Percentiles rank a stretch among this genome's conserved stretches.
These are phyloP conservation scores for Plasmodium malariae DNA, from an alignment of 169 alveolate genomes.

Conservation along the genomic window DNA sequence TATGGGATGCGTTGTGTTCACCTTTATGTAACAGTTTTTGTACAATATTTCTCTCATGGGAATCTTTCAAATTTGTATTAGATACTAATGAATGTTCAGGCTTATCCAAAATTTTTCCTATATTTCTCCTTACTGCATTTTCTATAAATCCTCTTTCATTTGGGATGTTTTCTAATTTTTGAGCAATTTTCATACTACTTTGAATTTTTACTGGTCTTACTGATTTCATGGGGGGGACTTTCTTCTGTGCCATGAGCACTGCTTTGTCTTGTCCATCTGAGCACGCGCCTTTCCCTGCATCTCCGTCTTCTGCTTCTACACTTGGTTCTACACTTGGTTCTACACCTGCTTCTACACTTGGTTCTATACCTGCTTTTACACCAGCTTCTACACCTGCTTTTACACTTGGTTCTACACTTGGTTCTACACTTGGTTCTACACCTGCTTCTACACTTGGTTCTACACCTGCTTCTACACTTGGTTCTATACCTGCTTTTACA, in stretches of 20 bases:
- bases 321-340: background rate
- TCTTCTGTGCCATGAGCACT: background rate
- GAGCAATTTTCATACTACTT: background rate
- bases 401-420: no score
- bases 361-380: background rate
- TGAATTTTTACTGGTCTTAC: background rate
- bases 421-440: background rate
- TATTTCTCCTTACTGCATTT: conserved; percentile 14
- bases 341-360: background rate
- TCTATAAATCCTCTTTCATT: conserved; percentile 24
- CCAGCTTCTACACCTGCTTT: background rate
- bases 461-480: background rate
- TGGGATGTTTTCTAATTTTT: background rate
- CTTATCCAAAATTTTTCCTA: conserved; percentile 12
- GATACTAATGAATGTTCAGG: background rate
- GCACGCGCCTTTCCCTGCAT: background rate
- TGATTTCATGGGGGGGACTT: background rate
- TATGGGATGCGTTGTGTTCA: no score
- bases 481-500: background rate
- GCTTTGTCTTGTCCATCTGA: background rate
- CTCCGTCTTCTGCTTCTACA: background rate
- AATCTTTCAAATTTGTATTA: background rate
- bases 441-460: background rate
- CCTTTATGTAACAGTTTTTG: no score
- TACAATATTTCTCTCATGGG: background rate